Evolutionary conservation across 2,329 filamentous ascomycete species (phyloP), one percentile per base, ranked within the genome.

Genomic region (Ophiocordyceps camponoti-saundersi): DNA sequence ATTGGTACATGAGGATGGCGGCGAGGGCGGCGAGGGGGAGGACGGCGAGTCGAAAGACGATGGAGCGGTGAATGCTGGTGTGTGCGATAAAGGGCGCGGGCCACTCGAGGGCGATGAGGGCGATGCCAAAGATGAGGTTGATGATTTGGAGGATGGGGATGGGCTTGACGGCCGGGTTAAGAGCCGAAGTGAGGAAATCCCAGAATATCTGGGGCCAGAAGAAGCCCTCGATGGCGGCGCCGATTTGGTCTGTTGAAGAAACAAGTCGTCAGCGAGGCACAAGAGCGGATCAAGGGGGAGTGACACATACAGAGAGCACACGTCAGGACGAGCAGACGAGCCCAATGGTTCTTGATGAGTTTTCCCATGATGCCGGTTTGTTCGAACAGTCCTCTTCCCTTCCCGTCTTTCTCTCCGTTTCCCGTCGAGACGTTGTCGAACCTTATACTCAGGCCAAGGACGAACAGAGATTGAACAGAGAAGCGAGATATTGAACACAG

Each of bases 141-240:
- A 96, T 73, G 58, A 83, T 85, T 62, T 98, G 92, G 16, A 98
- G 72, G 45, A 88, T 71, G 1, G 92, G 92, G n/a, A 92, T 64
- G 1, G 90, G 90, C 58, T 84, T 88, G 51, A 96, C 86, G 44
- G 83, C 85, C 47, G 70, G 73, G 60, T 98, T 86, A 56, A 98
- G 79, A 56, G 86, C 88, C 59, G 86, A 88, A 50, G 90, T 95
- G 53, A 92, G 67, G 63, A 95, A 95, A 66, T 98, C 92, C 83
- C 85, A 98, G 68, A 98, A 94, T 60, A 98, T 82, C 65, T 98
- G 98, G 54, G 92, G 92, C 88, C 89, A 98, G 76, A 98, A 90
- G 74, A 92, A 95, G 59, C 78, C 81, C 67, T 93, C 78, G 48
- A 98, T 68, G 16, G 83, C 81, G 50, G 88, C 88, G 50, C 72